Base-by-base conservation (phyloP, 805 yeast species). In the Teunomyces kruisii region DNA sequence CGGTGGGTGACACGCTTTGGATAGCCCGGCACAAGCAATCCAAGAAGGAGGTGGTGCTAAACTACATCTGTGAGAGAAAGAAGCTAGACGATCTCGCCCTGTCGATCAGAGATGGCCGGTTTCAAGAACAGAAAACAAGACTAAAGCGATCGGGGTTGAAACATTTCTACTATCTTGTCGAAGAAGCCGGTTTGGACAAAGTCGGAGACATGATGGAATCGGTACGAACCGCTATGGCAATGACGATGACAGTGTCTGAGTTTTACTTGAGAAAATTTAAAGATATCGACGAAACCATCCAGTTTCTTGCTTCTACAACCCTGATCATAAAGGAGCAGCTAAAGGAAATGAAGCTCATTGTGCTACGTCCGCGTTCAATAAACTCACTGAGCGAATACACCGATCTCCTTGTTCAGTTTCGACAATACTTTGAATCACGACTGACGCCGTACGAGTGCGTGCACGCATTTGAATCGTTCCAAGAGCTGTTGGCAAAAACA, bases 1-100 rank as follows among this genome's bases (percentile, higher is more conserved):
- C 94, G 0, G 79, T 91, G 2, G 98, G 99, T 5, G 99, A 94
- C 67, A 84, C 85, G 1, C 50, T 86, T 8, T 94, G 98, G 99
- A 74, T 90, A 2, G 99, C 97, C 0, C 75, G 76, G 45, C 78
- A 89, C 56, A 77, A 69, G 42, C 53, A 48, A 0, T 77, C 87
- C 0, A 74, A 77, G 1, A 75, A 76, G 43, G 83, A 83, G 44
- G 88, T 83, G 4, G 84, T 88, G 0, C 65, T 94, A 13, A 86
- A 92, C 59, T 83, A 80, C 49, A 85, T 94, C n/a, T 76, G 92
- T 38, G 99, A 94, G 67, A 74, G 99, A 31, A 94, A 94, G 64
- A 70, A 97, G 45, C 64, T 91, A 36, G 96, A 88, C 58, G 99
- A 94, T 71, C 75, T 94, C 55, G 86, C 86, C 0, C 58, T 73